Percentiles rank a stretch among this genome's conserved stretches.
Conservation (phyloP, 495 filamentous ascomycete species). For the Lasiosphaeria hispida region DNA sequence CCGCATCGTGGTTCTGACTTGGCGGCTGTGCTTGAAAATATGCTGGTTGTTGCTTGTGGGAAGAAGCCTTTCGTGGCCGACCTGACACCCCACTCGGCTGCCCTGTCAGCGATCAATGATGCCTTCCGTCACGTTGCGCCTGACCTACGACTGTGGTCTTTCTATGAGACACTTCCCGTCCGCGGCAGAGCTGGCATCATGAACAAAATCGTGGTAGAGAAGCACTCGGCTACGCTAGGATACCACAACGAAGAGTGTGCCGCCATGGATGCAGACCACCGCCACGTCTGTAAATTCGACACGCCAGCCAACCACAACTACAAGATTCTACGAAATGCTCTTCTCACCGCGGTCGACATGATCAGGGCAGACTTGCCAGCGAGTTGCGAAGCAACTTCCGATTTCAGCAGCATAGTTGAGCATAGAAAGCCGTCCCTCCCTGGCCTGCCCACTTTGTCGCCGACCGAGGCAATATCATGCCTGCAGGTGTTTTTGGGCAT, state of each 20-base stretch:
- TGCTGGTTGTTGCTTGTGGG: conserved; percentile 27
- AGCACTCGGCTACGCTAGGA: conserved; percentile 32
- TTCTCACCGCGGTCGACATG: conserved; percentile 27
- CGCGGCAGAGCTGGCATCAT: not conserved
- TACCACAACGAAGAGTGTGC: conserved; percentile 28
- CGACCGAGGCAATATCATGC: not conserved
- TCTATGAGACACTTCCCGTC: conserved; percentile 31
- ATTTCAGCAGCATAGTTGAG: too few relatives aligned
- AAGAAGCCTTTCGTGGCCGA: conserved; percentile 27
- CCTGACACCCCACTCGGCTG: conserved; percentile 20
- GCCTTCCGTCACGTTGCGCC: conserved; percentile 28
- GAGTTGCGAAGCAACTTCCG: too few relatives aligned
- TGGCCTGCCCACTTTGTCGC: not conserved
- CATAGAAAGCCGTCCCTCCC: too few relatives aligned
- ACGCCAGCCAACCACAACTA: conserved; percentile 29
- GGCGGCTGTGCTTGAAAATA: conserved; percentile 40
- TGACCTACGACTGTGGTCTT: conserved; percentile 28
- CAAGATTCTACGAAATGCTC: conserved; percentile 29
- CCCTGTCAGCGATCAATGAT: conserved; percentile 26
- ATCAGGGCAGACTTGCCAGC: conserved; percentile 11
- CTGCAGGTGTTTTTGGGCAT: not conserved
- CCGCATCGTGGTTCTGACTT: conserved; percentile 51
- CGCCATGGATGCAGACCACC: conserved; percentile 36
- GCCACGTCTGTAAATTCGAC: conserved; percentile 35
- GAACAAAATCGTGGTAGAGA: conserved; percentile 32